Evolutionary conservation across 345 rosid species (phyloP).

Genomic region (Noccaea caerulescens): DNA sequence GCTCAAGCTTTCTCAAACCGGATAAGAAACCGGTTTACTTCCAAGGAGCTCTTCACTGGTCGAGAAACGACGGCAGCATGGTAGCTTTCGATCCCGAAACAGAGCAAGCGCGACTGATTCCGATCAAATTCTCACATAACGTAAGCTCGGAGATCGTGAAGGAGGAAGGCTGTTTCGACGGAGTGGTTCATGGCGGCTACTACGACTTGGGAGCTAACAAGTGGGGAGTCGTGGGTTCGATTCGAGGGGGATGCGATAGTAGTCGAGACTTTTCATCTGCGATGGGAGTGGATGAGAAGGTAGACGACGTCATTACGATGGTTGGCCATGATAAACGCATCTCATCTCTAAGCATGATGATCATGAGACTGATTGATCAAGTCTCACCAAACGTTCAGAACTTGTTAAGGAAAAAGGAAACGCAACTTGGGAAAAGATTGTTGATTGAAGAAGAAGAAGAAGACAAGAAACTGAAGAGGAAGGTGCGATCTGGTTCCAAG

Average conservation of each 20-base stretch:
- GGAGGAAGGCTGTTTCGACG: neutral
- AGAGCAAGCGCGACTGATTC: too few species aligned
- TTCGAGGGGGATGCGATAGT: too few species aligned
- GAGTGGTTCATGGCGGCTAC: too few species aligned
- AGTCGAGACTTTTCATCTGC: neutral
- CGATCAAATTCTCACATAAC: too few species aligned
- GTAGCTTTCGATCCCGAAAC: too few species aligned
- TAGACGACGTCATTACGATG: neutral
- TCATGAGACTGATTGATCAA: neutral
- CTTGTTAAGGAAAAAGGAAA: neutral
- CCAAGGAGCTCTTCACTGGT: too few species aligned
- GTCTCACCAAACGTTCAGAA: neutral
- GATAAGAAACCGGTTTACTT: too few species aligned
- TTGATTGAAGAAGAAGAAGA: conserved; percentile 5
- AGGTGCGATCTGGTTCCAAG: neutral
- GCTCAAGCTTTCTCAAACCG: too few species aligned
- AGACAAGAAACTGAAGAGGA: neutral
- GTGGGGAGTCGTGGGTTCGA: too few species aligned
- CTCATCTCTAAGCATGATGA: neutral
- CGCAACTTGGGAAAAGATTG: conserved; percentile 6
- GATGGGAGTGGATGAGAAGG: conserved; percentile 10
- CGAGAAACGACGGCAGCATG: too few species aligned
- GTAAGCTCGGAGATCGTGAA: neutral
- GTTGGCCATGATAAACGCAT: neutral
- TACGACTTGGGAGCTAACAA: too few species aligned